Evolutionary conservation across 164 flowering plant genomes (phyloP).

Genomic region (Dillenia turbinata): DNA sequence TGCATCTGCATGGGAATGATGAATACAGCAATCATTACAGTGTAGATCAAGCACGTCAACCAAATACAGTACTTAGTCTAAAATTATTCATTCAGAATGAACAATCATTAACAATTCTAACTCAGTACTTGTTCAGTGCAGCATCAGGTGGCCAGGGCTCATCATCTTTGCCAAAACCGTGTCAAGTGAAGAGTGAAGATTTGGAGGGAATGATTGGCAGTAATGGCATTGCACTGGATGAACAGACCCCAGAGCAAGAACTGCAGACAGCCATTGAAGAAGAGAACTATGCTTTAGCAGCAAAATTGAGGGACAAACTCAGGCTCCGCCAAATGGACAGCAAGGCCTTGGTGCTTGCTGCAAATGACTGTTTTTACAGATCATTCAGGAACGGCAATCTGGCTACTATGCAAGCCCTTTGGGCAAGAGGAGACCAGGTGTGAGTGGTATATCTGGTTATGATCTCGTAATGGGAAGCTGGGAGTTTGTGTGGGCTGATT

Average conservation of each 20-base stretch:
- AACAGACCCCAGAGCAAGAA: conserved; percentile 61
- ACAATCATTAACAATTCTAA: conserved; percentile 4
- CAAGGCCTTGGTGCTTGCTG: conserved; percentile 65
- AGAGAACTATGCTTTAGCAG: conserved; percentile 81
- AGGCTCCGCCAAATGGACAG: conserved; percentile 63
- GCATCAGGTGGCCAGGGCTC: conserved; percentile 22
- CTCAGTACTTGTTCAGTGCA: conserved; percentile 34
- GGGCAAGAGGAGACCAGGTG: conserved; percentile 72
- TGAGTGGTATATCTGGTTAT: conserved; percentile 66
- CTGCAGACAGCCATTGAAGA: conserved; percentile 63
- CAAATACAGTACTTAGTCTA: too few relatives aligned
- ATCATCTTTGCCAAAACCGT: conserved; percentile 17
- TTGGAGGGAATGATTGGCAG: conserved; percentile 40
- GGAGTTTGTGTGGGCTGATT: conserved; percentile 83
- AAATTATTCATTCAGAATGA: too few relatives aligned
- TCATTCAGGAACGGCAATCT: conserved; percentile 71
- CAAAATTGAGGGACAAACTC: conserved; percentile 79
- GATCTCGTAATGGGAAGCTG: conserved; percentile 87
- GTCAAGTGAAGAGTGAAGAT: conserved; percentile 50
- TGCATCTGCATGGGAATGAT: too few relatives aligned
- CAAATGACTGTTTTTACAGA: conserved; percentile 75
- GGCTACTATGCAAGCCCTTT: conserved; percentile 61
- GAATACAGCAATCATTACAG: too few relatives aligned
- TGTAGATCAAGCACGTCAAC: too few relatives aligned
- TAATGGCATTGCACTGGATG: conserved; percentile 56